phyloP scores from a whole-genome alignment of 2,329 filamentous ascomycete genomes.

The Colletotrichum sp. region DNA sequence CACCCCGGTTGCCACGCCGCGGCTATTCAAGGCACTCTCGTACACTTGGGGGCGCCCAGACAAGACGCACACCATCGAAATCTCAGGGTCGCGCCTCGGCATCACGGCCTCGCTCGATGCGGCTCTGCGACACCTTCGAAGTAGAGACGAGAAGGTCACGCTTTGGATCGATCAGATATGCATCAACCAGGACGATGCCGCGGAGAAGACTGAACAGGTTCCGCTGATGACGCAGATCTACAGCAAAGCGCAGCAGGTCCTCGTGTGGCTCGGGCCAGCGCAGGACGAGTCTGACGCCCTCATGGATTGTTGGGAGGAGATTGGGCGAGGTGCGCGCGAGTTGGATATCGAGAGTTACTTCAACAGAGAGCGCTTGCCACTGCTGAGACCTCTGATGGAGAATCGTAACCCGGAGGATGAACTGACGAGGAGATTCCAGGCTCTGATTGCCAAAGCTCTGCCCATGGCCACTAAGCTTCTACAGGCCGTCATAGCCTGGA shows the following conservation, averaged over 20 bases:
- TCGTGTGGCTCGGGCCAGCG: slow-evolving; percentile 39
- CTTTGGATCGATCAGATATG: slow-evolving; percentile 47
- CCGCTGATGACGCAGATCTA: slow-evolving; percentile 42
- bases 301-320: slow-evolving; percentile 15
- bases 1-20: slow-evolving; percentile 8
- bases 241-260: slow-evolving; percentile 32
- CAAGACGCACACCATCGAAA: background rate
- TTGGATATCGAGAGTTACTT: slow-evolving; percentile 21
- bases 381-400: background rate
- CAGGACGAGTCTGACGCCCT: slow-evolving; percentile 13
- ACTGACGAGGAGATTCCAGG: slow-evolving; percentile 25
- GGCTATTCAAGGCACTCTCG: slow-evolving; percentile 27
- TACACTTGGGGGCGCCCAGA: slow-evolving; percentile 27
- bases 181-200: slow-evolving; percentile 42
- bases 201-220: slow-evolving; percentile 41
- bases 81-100: background rate
- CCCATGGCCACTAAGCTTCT: background rate
- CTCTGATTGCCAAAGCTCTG: background rate
- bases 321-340: slow-evolving; percentile 31
- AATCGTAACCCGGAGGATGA: background rate
- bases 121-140: slow-evolving; percentile 8
- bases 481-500: background rate
- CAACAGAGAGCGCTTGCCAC: background rate
- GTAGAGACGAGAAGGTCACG: background rate
- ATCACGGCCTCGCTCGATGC: slow-evolving; percentile 19